Evolutionary conservation across 495 filamentous ascomycete genomes (phyloP).

Genomic region (Parathielavia hyrcaniae): DNA sequence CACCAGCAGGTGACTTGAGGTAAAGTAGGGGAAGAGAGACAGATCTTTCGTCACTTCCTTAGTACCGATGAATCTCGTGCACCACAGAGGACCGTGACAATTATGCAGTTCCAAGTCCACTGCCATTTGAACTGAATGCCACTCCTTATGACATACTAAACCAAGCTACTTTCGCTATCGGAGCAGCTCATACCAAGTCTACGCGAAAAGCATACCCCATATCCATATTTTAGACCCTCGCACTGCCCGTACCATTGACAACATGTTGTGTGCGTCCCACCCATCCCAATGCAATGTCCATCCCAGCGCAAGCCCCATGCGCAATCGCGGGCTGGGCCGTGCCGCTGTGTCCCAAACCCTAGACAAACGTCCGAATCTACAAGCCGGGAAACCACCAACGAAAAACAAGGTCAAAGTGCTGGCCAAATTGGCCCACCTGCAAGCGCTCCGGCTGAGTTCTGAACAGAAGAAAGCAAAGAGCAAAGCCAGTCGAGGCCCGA

Average conservation of each 20-base stretch:
- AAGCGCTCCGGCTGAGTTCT: not conserved
- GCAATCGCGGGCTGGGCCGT: not conserved
- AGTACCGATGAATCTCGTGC: no score
- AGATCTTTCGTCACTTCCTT: no score
- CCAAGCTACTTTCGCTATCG: not conserved
- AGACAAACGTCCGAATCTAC: not conserved
- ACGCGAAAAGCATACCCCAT: constrained; percentile 6
- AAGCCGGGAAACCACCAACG: constrained; percentile 17
- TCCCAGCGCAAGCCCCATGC: constrained; percentile 1
- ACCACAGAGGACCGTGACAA: no score
- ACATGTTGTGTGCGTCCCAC: not conserved
- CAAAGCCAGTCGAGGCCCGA: not conserved
- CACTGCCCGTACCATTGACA: not conserved
- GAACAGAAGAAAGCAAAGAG: constrained; percentile 1
- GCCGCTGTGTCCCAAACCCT: not conserved
- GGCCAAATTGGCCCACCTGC: not conserved
- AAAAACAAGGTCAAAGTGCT: constrained; percentile 1
- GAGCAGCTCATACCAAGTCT: not conserved
- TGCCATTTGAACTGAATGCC: not conserved
- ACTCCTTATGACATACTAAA: not conserved
- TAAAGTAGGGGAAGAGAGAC: no score
- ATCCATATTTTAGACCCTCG: not conserved
- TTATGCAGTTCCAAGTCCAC: no score
- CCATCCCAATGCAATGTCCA: constrained; percentile 11
- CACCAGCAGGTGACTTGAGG: no score